Percentiles rank a stretch among this genome's conserved stretches.
Evolutionary conservation across 1,284 basidiomycete genomes (phyloP).

Genomic region (Puccinia hordei): DNA sequence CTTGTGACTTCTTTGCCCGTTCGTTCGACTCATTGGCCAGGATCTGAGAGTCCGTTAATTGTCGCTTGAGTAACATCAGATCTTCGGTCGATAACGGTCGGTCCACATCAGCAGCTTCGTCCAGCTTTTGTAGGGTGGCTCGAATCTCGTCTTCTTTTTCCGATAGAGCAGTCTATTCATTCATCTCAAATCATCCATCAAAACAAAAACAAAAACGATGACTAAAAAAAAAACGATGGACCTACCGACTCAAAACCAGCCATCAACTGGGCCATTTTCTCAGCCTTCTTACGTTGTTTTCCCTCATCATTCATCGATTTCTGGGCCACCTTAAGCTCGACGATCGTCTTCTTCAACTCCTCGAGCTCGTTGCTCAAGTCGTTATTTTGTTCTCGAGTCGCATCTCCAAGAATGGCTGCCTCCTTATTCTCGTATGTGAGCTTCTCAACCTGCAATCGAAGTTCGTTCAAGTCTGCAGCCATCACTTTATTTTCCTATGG

Average conservation of each 20-base stretch:
- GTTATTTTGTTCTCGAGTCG: slow-evolving; percentile 89
- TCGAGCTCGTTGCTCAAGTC: slow-evolving; percentile 87
- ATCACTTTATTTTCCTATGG: slow-evolving; percentile 85
- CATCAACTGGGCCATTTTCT: slow-evolving; percentile 99
- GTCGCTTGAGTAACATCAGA: slow-evolving; percentile 75
- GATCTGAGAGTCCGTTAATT: slow-evolving; percentile 84
- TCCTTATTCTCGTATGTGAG: slow-evolving; percentile 96
- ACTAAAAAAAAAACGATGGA: slow-evolving; percentile 55
- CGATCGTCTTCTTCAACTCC: slow-evolving; percentile 67
- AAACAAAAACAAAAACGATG: not conserved
- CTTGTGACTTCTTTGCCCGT: slow-evolving; percentile 80
- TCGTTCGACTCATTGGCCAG: slow-evolving; percentile 85
- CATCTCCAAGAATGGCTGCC: slow-evolving; percentile 88
- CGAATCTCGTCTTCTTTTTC: slow-evolving; percentile 92
- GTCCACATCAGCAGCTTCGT: slow-evolving; percentile 69
- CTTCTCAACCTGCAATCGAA: slow-evolving; percentile 85
- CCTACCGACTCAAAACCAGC: slow-evolving; percentile 89
- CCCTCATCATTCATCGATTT: slow-evolving; percentile 86
- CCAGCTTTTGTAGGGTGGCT: slow-evolving; percentile 77
- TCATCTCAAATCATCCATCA: slow-evolving; percentile 26
- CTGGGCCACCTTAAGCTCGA: slow-evolving; percentile 65
- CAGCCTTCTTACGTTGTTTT: slow-evolving; percentile 97
- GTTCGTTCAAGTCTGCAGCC: slow-evolving; percentile 78
- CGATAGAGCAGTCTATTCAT: slow-evolving; percentile 78
- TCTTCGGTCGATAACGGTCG: slow-evolving; percentile 69